Conservation (phyloP, 2,329 filamentous ascomycete species). For the Fusarium pilosicola region DNA sequence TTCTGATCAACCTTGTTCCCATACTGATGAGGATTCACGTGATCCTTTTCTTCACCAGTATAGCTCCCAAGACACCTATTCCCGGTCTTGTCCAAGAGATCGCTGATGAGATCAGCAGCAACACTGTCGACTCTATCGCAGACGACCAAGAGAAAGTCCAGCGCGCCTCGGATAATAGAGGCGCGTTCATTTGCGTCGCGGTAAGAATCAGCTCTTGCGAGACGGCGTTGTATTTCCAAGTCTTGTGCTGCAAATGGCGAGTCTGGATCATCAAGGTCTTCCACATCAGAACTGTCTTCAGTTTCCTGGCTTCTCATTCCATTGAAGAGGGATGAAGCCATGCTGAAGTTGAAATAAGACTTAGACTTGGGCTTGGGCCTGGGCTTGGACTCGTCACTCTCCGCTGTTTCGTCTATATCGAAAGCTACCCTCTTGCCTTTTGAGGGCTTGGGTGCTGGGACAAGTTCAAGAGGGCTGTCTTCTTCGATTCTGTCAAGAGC, state of each 20-base stretch:
- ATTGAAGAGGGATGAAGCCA: not conserved
- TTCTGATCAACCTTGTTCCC: not conserved
- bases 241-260: not conserved
- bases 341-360: not conserved
- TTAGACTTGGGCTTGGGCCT: not conserved
- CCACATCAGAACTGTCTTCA: not conserved
- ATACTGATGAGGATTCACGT: not conserved
- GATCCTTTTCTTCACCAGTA: constrained; percentile 2
- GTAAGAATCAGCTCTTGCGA: not conserved
- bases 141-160: constrained; percentile 15
- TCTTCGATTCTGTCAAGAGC: not conserved
- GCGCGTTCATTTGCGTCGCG: not conserved
- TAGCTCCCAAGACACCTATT: not conserved
- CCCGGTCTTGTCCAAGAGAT: not conserved
- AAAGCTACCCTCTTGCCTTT: not conserved
- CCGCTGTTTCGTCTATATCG: not conserved
- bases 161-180: not conserved
- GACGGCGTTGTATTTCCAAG: not conserved
- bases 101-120: not conserved
- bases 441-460: not conserved
- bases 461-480: not conserved
- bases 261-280: not conserved
- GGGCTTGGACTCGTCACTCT: not conserved
- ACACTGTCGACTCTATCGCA: not conserved
- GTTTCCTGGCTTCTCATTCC: not conserved